These are phyloP conservation scores for Typha latifolia DNA, from an alignment of 176 grass and related monocot genomes.

Conservation along the genomic window DNA sequence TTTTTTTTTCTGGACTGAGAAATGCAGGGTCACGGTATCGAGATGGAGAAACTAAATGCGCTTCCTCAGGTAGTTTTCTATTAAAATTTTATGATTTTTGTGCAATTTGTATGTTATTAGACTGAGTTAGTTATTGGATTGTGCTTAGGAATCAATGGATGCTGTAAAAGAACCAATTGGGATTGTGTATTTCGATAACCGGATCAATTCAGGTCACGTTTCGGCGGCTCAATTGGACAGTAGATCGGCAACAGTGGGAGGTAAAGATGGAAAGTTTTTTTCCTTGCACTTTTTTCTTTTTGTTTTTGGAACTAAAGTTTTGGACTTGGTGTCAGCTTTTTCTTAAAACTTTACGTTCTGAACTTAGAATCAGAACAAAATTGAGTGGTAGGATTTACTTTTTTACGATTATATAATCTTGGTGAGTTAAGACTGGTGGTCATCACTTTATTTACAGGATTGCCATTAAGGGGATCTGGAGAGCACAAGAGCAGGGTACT, in stretches of 20 bases:
- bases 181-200: conserved; percentile 22
- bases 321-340: not conserved
- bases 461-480: conserved; percentile 13
- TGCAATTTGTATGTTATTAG: conserved; percentile 2
- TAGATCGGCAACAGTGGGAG: conserved; percentile 8
- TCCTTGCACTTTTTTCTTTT: conserved; percentile 9
- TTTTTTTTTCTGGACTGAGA: conserved; percentile 1
- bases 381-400: too few species aligned
- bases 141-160: conserved; percentile 25
- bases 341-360: not conserved
- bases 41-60: conserved; percentile 16
- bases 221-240: not conserved
- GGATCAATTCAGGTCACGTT: conserved; percentile 19
- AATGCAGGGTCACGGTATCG: conserved; percentile 19
- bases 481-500: conserved; percentile 42
- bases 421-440: not conserved
- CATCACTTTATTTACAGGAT: conserved; percentile 16
- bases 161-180: conserved; percentile 33
- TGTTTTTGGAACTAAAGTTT: conserved; percentile 1
- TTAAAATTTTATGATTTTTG: not conserved
- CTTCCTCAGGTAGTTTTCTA: conserved; percentile 21
- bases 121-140: not conserved
- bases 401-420: not conserved
- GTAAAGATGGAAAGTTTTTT: conserved; percentile 13
- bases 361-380: too few species aligned